A percentile compares a stretch with the other conserved stretches of the same genome.
phyloP scores from a whole-genome alignment of 768 basidiomycete genomes.

The Mycena leptocephala region DNA sequence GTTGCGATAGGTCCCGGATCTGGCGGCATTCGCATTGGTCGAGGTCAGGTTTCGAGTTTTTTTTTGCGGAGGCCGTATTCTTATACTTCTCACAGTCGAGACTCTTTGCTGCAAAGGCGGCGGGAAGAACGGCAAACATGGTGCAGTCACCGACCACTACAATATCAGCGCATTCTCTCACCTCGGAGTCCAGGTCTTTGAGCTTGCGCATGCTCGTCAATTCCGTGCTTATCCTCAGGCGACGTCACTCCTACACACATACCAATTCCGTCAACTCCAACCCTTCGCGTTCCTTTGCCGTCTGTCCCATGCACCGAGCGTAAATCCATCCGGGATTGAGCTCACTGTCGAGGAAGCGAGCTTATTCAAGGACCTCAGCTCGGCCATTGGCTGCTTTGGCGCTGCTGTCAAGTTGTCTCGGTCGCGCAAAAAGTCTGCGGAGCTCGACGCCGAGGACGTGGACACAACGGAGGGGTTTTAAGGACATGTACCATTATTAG shows the following conservation, averaged over 20 bases:
- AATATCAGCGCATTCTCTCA: slow-evolving; percentile 2
- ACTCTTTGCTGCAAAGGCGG: slow-evolving; percentile 4
- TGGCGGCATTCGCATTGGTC: no score
- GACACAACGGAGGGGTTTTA: not conserved
- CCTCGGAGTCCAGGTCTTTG: not conserved
- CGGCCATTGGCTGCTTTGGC: not conserved
- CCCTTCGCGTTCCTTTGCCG: slow-evolving; percentile 1
- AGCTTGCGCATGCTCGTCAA: not conserved
- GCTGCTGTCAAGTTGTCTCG: not conserved
- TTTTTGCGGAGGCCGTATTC: no score
- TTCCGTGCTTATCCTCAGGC: not conserved
- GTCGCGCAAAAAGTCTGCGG: not conserved
- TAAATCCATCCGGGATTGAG: not conserved
- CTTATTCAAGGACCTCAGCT: not conserved
- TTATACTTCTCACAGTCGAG: no score
- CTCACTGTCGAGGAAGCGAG: not conserved
- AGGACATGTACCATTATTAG: not conserved
- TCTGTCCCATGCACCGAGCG: not conserved
- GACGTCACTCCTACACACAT: not conserved
- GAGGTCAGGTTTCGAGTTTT: no score
- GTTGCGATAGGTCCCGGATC: no score
- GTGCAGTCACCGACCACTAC: not conserved
- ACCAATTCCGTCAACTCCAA: not conserved
- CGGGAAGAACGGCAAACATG: slow-evolving; percentile 20
- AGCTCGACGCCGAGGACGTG: not conserved